These are phyloP conservation scores for Solidago caesia DNA, from an alignment of 129 eudicot genomes.

Conservation along the genomic window DNA sequence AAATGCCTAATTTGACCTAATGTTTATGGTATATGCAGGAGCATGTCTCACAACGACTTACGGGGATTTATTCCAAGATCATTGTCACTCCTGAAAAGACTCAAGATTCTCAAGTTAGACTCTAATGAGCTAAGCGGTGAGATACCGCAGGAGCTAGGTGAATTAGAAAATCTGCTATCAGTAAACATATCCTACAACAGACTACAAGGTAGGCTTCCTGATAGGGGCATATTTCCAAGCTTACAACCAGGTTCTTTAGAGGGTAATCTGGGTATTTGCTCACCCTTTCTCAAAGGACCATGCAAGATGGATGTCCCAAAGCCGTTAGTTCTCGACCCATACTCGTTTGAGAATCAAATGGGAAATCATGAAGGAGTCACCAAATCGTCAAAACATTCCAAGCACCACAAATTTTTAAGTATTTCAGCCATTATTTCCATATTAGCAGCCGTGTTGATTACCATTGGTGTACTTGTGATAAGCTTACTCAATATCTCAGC, in stretches of 20 bases:
- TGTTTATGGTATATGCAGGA: slow-evolving; percentile 45
- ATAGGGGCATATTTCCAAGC: slow-evolving; percentile 64
- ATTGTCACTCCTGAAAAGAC: slow-evolving; percentile 65
- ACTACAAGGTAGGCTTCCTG: slow-evolving; percentile 80
- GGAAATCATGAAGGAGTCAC: slow-evolving; percentile 35
- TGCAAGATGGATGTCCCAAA: slow-evolving; percentile 78
- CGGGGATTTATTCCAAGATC: slow-evolving; percentile 72
- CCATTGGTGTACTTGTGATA: slow-evolving; percentile 66
- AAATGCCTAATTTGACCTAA: neutral
- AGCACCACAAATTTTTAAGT: slow-evolving; percentile 71
- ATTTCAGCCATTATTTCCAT: slow-evolving; percentile 77
- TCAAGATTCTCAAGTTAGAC: slow-evolving; percentile 86
- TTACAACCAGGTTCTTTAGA: slow-evolving; percentile 61
- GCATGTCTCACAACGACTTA: slow-evolving; percentile 75
- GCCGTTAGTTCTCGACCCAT: slow-evolving; percentile 89
- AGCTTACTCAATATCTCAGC: slow-evolving; percentile 76
- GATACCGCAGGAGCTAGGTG: slow-evolving; percentile 80
- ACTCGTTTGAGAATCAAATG: slow-evolving; percentile 48
- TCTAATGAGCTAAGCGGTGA: slow-evolving; percentile 76
- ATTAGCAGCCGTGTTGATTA: slow-evolving; percentile 71
- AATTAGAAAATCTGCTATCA: slow-evolving; percentile 62
- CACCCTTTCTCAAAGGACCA: slow-evolving; percentile 81
- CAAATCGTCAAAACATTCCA: slow-evolving; percentile 11
- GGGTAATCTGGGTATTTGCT: slow-evolving; percentile 87
- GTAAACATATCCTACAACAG: slow-evolving; percentile 85